Evolutionary conservation across 768 basidiomycete species (phyloP), one percentile per base, ranked within the genome.

Genomic region (Lactarius tabidus): DNA sequence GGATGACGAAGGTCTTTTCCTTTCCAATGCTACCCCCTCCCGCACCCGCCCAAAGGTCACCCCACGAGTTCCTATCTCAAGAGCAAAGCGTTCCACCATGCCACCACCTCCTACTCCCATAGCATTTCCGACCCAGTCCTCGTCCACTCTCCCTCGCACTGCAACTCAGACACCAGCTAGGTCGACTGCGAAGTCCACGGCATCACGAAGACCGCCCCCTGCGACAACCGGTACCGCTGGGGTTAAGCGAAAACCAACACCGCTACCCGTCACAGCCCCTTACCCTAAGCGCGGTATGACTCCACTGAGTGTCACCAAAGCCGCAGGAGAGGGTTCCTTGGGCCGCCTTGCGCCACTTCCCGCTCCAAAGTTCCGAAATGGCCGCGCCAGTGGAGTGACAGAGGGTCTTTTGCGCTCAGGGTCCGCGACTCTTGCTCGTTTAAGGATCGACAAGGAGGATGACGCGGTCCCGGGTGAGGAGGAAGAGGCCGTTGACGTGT

Each of bases 401-500:
- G 69, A 68, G 8, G 64, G 60, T 7, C 60, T 67, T 28, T 64
- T 67, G 18, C 54, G 66, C 64, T 66, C 56, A 73, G 74, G 63
- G 58, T 69, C 55, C 63, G 64, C 17, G 66, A 71, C 59, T 64
- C 69, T 70, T 28, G 69, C 64, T 38, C 57, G 66, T 23, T 52
- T 67, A 17, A 54, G 66, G 3, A 68, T 67, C 39, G 66, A 63
- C 51, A 67, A 69, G 59, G 66, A 69, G 33, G 62, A 68, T 35
- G 62, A 57, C 48, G 55, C n/a, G 12, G 45, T 59, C 38, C 48
- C 59, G 12, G 61, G 35, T 20, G 69, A 68, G 29, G 87, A 89
- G 71, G 84, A 88, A 35, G 84, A 88, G 31, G 85, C 79, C 3
- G 88, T 86, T 67, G 85, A 84, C 1, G 79, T 91, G 64, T 91